Conservation (phyloP, 2,329 filamentous ascomycete genomes). For the Colletotrichum sp. region DNA sequence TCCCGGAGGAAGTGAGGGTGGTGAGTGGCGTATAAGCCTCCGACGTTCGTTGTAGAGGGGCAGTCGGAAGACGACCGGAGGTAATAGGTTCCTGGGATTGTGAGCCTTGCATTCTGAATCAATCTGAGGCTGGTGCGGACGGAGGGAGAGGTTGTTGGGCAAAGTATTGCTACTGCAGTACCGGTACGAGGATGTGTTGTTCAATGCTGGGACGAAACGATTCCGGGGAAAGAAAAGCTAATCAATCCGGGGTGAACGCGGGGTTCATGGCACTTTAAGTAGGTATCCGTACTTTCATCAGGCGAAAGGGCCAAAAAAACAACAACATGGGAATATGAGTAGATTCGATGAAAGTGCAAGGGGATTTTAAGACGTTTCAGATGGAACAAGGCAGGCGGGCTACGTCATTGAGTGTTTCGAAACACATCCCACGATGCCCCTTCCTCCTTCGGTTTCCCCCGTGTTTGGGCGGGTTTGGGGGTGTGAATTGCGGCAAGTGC, state of each 20-base stretch:
- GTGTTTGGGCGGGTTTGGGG: neutral
- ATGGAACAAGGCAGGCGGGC: neutral
- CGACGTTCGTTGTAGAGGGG: neutral
- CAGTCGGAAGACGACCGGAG: neutral
- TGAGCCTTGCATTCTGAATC: neutral
- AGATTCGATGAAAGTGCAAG: neutral
- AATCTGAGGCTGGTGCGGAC: neutral
- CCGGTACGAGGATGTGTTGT: neutral
- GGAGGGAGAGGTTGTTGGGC: neutral
- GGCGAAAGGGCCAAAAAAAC: neutral
- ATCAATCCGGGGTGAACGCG: neutral
- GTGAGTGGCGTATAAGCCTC: neutral
- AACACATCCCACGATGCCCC: slow-evolving; percentile 21
- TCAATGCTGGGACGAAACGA: neutral
- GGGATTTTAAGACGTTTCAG: neutral
- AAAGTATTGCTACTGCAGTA: neutral
- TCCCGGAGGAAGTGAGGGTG: neutral
- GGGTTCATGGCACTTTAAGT: slow-evolving; percentile 3
- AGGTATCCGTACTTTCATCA: neutral
- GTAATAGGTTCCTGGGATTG: neutral
- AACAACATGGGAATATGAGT: neutral
- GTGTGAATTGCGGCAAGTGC: neutral
- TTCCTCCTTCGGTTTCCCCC: slow-evolving; percentile 12
- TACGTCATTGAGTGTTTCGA: slow-evolving; percentile 22
- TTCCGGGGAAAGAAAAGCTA: neutral